Percentiles rank a stretch among this genome's conserved stretches.
These are phyloP conservation scores for Yamadazyma spencermartinsiae DNA, from an alignment of 1,139 yeast genomes.

Conservation along the genomic window DNA sequence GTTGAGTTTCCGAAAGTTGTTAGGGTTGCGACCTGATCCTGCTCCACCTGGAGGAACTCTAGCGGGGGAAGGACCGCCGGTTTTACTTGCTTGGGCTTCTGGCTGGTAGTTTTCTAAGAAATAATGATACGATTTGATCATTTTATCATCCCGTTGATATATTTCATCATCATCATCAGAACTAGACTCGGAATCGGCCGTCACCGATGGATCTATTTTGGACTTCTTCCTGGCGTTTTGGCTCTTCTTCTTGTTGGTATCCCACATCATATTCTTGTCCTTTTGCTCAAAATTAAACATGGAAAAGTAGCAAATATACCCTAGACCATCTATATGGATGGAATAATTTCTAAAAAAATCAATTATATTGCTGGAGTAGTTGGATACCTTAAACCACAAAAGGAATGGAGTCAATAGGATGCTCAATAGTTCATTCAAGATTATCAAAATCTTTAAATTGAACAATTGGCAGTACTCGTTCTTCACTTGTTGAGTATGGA, in stretches of 20 bases:
- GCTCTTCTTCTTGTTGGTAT: conserved; percentile 29
- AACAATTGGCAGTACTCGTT: conserved; percentile 78
- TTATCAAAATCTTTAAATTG: conserved; percentile 70
- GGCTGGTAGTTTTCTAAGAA: conserved; percentile 77
- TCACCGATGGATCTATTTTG: neutral
- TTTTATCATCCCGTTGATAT: conserved; percentile 71
- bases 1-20: conserved; percentile 10
- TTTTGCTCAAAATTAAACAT: conserved; percentile 78
- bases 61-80: conserved; percentile 1
- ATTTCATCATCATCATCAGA: conserved; percentile 30
- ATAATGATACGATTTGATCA: conserved; percentile 87
- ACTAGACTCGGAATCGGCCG: conserved; percentile 26
- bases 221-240: conserved; percentile 12
- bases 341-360: conserved; percentile 90
- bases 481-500: conserved; percentile 82
- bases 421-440: conserved; percentile 77
- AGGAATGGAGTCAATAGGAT: conserved; percentile 84
- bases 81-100: conserved; percentile 4
- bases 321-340: conserved; percentile 90
- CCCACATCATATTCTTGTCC: conserved; percentile 50
- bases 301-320: conserved; percentile 92
- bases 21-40: neutral
- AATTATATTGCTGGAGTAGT: conserved; percentile 68
- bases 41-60: neutral
- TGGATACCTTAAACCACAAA: conserved; percentile 79